Conservation (phyloP, 2,329 filamentous ascomycete species). For the Talaromyces amestolkiae region DNA sequence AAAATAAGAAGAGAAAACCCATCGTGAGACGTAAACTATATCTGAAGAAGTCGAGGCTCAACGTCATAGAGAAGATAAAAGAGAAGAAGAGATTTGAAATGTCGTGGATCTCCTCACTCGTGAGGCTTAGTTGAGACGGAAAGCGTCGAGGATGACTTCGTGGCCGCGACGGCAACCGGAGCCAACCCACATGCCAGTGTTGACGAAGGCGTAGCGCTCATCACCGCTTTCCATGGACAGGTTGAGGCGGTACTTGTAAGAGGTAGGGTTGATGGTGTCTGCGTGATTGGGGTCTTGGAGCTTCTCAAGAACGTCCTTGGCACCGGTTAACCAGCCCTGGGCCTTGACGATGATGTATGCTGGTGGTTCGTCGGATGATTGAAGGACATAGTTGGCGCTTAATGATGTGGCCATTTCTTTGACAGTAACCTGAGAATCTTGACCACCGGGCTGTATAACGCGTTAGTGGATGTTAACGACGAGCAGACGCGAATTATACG, state of each 20-base stretch:
- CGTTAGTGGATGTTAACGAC: neutral
- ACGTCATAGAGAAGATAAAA: neutral
- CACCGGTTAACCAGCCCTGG: slow-evolving; percentile 49
- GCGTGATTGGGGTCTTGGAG: slow-evolving; percentile 44
- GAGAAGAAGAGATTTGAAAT: neutral
- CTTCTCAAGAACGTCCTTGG: slow-evolving; percentile 51
- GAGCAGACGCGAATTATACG: neutral
- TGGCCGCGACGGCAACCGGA: slow-evolving; percentile 48
- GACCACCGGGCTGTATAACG: slow-evolving; percentile 46
- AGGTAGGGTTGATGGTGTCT: slow-evolving; percentile 48
- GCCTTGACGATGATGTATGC: slow-evolving; percentile 50
- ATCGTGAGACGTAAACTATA: slow-evolving; percentile 14
- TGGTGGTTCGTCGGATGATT: slow-evolving; percentile 51
- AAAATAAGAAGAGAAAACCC: neutral
- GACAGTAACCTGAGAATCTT: slow-evolving; percentile 50
- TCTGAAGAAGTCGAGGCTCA: neutral
- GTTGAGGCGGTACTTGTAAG: slow-evolving; percentile 50
- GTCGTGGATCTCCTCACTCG: neutral
- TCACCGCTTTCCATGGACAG: slow-evolving; percentile 51
- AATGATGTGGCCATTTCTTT: slow-evolving; percentile 49
- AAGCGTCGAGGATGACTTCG: slow-evolving; percentile 43
- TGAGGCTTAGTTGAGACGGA: slow-evolving; percentile 34
- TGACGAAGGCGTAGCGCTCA: slow-evolving; percentile 50
- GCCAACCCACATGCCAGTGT: slow-evolving; percentile 51
- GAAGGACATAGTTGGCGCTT: slow-evolving; percentile 48